Evolutionary conservation across 176 grass and related monocot genomes (phyloP).

Genomic region (Thinopyrum elongatum): DNA sequence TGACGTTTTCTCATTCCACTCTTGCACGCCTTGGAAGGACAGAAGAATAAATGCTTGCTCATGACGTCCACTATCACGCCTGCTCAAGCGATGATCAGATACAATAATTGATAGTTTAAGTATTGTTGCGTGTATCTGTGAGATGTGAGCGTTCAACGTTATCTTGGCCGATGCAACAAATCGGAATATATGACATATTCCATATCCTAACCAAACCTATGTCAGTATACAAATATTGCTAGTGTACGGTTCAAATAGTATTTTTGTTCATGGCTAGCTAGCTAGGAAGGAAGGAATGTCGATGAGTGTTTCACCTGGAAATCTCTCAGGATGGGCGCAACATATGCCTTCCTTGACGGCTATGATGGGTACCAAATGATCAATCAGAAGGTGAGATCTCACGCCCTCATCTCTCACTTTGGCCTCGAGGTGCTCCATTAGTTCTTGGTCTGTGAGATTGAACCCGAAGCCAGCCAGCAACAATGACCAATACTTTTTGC

Average conservation of each 20-base stretch:
- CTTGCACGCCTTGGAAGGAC: conserved; percentile 94
- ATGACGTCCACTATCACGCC: conserved; percentile 96
- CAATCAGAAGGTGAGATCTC: conserved; percentile 85
- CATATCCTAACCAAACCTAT: conserved; percentile 40
- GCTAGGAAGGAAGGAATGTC: neutral
- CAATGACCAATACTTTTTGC: conserved; percentile 74
- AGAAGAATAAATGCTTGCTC: conserved; percentile 98
- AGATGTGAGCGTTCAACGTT: conserved; percentile 27
- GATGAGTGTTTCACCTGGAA: conserved; percentile 57
- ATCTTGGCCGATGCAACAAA: conserved; percentile 74
- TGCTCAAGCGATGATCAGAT: conserved; percentile 24
- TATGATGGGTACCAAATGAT: conserved; percentile 92
- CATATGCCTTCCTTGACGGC: conserved; percentile 92
- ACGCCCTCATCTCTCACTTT: conserved; percentile 70
- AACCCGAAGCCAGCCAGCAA: conserved; percentile 89
- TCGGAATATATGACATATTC: conserved; percentile 62
- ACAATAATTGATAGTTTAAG: conserved; percentile 23
- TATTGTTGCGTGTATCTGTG: conserved; percentile 30
- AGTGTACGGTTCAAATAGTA: neutral
- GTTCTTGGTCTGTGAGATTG: conserved; percentile 80
- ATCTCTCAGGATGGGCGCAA: conserved; percentile 97
- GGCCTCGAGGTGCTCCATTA: conserved; percentile 88
- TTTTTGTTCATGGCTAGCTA: conserved; percentile 14
- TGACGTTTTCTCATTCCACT: conserved; percentile 88
- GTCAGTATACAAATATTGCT: conserved; percentile 3